Conservation (phyloP, 257 asterid genomes). For the Paulownia fortunei region DNA sequence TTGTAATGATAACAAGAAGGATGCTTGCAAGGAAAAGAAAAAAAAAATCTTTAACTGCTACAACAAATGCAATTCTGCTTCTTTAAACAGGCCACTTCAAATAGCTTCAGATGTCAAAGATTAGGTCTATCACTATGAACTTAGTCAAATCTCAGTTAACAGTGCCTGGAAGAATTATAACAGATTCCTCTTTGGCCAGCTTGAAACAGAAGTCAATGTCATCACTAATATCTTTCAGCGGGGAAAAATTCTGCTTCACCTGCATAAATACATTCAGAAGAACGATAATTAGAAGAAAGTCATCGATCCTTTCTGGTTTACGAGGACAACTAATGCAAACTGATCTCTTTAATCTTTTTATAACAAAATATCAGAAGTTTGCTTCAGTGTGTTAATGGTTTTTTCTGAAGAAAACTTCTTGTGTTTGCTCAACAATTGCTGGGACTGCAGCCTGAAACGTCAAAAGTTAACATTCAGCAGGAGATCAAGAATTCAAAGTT, state of each 20-base stretch:
- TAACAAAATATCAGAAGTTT: conserved; percentile 59
- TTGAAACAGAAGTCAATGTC: conserved; percentile 81
- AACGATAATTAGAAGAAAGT: conserved; percentile 16
- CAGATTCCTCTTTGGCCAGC: conserved; percentile 78
- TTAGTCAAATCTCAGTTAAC: not conserved
- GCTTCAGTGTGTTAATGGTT: conserved; percentile 58
- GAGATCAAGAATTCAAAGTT: conserved; percentile 5
- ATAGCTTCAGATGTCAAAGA: not conserved
- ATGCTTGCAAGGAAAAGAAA: too few species aligned
- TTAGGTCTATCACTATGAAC: not conserved
- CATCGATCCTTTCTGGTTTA: conserved; percentile 79
- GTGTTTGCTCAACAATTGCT: conserved; percentile 61
- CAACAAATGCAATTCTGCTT: too few species aligned
- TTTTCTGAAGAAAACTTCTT: conserved; percentile 60
- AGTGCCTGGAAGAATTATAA: conserved; percentile 81
- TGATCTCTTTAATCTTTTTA: conserved; percentile 59
- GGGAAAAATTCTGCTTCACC: conserved; percentile 60
- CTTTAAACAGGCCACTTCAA: not conserved
- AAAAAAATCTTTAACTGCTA: too few species aligned
- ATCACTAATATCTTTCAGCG: conserved; percentile 62
- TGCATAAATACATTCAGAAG: conserved; percentile 28
- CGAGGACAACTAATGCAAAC: conserved; percentile 60
- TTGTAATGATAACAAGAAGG: too few species aligned
- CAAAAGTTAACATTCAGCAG: conserved; percentile 1
- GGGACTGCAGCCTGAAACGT: conserved; percentile 75